These are phyloP conservation scores for Sugiyamaella grinbergsii DNA, from an alignment of 1,139 yeast species.

Conservation along the genomic window DNA sequence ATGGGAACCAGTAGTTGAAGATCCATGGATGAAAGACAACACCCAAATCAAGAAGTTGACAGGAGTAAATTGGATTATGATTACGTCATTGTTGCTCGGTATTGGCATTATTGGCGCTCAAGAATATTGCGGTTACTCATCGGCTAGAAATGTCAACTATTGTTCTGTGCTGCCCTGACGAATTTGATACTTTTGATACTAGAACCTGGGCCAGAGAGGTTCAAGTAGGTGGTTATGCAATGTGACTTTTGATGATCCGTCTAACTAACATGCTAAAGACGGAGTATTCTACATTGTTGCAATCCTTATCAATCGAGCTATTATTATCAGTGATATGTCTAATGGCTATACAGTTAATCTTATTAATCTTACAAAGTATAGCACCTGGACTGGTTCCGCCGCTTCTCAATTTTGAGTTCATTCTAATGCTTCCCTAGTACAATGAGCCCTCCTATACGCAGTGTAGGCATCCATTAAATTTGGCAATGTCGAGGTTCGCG, in stretches of 20 bases:
- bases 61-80: background rate
- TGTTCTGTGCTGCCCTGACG: background rate
- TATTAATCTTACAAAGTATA: background rate
- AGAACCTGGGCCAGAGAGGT: background rate
- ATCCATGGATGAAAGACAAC: background rate
- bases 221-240: background rate
- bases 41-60: background rate
- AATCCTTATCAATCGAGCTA: background rate
- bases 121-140: background rate
- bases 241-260: background rate
- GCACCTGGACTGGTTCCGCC: background rate
- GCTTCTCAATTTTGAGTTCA: background rate
- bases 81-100: background rate
- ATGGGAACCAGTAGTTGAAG: background rate
- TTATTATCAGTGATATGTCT: background rate
- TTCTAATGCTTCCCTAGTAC: background rate
- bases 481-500: background rate
- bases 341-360: slow-evolving; percentile 1
- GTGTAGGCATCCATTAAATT: background rate
- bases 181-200: background rate
- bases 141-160: background rate
- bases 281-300: background rate
- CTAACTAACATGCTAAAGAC: background rate
- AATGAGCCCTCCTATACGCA: background rate
- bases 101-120: too few species aligned